Conservation (phyloP, 129 eudicot species). For the Pseudognaphalium luteoalbum region DNA sequence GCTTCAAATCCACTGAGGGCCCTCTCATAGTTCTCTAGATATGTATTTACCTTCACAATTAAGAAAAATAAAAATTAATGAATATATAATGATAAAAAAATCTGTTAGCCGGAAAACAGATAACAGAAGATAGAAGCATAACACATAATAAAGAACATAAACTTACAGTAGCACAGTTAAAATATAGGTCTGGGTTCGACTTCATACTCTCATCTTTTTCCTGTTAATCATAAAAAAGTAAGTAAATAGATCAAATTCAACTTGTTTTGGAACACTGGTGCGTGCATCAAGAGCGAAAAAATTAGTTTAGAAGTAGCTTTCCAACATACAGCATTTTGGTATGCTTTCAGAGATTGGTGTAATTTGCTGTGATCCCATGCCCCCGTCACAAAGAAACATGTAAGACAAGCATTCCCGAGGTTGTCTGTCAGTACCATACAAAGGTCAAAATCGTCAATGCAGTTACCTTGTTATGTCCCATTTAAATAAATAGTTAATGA, state of each 20-base stretch:
- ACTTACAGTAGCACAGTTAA: constrained; percentile 84
- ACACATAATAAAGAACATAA: constrained; percentile 14
- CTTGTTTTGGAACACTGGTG: constrained; percentile 5
- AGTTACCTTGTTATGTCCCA: constrained; percentile 6
- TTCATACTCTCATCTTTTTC: constrained; percentile 93
- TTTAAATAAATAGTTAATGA: background rate
- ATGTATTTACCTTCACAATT: constrained; percentile 63
- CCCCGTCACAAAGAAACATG: constrained; percentile 88
- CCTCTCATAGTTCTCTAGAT: constrained; percentile 90
- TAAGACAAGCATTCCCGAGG: constrained; percentile 95
- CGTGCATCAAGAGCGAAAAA: background rate
- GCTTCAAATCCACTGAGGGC: constrained; percentile 98
- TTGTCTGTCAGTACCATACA: constrained; percentile 57
- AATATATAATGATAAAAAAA: background rate
- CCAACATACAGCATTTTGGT: constrained; percentile 86
- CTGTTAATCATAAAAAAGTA: constrained; percentile 44
- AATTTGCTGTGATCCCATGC: constrained; percentile 88
- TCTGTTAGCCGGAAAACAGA: background rate
- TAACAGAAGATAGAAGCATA: background rate
- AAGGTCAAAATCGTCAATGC: constrained; percentile 14
- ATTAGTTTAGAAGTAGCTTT: constrained; percentile 7
- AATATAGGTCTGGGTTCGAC: constrained; percentile 84
- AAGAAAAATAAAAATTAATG: background rate
- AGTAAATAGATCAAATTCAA: constrained; percentile 18
- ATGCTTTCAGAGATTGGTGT: constrained; percentile 82